Conservation (phyloP, 495 filamentous ascomycete species). For the Apiosordaria backusii region DNA sequence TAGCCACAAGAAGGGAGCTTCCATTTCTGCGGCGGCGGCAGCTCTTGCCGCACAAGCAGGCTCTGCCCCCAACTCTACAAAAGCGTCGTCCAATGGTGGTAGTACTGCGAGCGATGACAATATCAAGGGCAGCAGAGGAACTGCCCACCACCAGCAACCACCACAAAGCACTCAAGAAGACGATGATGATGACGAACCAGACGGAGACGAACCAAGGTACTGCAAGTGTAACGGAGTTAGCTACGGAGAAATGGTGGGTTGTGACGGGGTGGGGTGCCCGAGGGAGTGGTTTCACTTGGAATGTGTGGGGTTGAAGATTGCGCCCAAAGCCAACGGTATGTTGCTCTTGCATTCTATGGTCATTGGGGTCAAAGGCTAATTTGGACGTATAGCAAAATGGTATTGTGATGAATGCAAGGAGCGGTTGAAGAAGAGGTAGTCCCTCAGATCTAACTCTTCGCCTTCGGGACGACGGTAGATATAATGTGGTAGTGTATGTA, state of each 20-base stretch:
- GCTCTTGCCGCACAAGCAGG: constrained; percentile 3
- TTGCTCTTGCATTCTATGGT: constrained; percentile 32
- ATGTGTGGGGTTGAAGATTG: constrained; percentile 83
- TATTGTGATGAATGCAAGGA: constrained; percentile 86
- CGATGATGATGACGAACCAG: constrained; percentile 55
- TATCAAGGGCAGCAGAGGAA: constrained; percentile 32
- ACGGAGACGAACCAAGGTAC: constrained; percentile 80
- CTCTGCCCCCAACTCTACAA: background rate
- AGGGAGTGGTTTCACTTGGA: constrained; percentile 95
- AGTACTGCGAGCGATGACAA: constrained; percentile 4
- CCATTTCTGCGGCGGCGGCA: constrained; percentile 35
- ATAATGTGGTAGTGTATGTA: background rate
- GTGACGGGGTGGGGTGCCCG: constrained; percentile 81
- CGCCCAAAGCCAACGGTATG: constrained; percentile 80
- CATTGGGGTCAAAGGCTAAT: background rate
- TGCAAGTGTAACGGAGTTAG: constrained; percentile 91
- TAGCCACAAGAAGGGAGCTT: constrained; percentile 65
- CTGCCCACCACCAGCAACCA: constrained; percentile 20
- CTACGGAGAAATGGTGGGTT: constrained; percentile 98
- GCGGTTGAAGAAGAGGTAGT: constrained; percentile 47
- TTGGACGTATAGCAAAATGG: constrained; percentile 68
- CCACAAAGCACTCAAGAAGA: constrained; percentile 17
- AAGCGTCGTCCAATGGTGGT: background rate
- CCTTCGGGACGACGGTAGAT: background rate
- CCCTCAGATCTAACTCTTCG: background rate